These are phyloP conservation scores for Beta corolliflora DNA, from an alignment of 179 eudicot genomes.

Conservation along the genomic window DNA sequence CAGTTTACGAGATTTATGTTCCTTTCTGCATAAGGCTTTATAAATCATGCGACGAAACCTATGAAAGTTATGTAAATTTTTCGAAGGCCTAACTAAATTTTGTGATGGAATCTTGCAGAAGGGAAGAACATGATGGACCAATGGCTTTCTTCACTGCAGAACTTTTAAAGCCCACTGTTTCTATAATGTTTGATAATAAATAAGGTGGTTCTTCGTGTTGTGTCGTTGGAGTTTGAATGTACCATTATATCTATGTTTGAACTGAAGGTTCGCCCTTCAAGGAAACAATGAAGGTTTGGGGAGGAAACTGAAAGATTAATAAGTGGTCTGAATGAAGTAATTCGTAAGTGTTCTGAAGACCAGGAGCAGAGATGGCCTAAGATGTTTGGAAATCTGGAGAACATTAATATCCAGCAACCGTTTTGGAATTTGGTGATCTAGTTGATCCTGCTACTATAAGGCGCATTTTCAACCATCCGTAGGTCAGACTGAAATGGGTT, in stretches of 20 bases:
- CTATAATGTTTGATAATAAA: constrained; percentile 12
- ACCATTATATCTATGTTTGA: neutral
- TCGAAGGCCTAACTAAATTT: too few species aligned
- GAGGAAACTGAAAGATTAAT: neutral
- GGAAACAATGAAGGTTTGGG: neutral
- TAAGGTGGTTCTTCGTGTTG: constrained; percentile 9
- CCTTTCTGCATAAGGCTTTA: neutral
- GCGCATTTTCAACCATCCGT: neutral
- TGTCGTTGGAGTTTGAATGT: constrained; percentile 13
- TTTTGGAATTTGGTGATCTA: neutral
- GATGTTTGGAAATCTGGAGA: neutral
- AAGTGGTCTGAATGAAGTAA: neutral
- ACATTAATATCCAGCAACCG: constrained; percentile 6
- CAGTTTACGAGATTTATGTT: neutral
- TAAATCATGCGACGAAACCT: neutral
- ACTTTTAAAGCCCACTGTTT: constrained; percentile 35
- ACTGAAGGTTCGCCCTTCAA: neutral
- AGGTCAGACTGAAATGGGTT: neutral
- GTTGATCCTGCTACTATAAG: neutral
- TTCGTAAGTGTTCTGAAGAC: neutral
- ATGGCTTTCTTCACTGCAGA: constrained; percentile 78
- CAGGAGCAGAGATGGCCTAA: too few species aligned
- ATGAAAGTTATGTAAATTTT: too few species aligned
- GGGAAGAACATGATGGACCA: constrained; percentile 63
- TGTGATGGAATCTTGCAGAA: constrained; percentile 46